phyloP scores from a whole-genome alignment of 164 flowering plant species.

The Umbellularia californica region DNA sequence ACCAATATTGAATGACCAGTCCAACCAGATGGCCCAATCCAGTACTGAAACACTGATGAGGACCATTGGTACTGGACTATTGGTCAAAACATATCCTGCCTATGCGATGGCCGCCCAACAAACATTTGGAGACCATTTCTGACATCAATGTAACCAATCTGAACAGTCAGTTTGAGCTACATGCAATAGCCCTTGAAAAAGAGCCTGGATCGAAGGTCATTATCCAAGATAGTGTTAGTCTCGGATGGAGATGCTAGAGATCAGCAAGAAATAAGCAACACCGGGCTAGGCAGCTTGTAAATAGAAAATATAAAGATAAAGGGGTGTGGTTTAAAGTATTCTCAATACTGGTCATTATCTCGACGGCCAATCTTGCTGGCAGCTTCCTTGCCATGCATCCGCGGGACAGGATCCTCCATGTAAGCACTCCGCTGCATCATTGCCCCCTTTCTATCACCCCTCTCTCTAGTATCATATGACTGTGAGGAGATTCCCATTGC shows the following conservation, averaged over 20 bases:
- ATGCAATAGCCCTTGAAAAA: neutral
- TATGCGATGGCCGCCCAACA: neutral
- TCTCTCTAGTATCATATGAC: conserved; percentile 76
- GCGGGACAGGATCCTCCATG: conserved; percentile 59
- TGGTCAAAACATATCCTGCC: neutral
- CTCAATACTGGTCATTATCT: conserved; percentile 91
- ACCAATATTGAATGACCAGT: too few species aligned
- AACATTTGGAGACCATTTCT: neutral
- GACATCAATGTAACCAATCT: neutral
- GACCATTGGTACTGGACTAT: neutral
- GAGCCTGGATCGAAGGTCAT: neutral
- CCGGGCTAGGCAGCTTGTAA: neutral
- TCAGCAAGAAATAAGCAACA: neutral
- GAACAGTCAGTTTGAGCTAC: neutral
- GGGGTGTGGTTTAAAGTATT: neutral
- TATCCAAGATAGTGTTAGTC: neutral
- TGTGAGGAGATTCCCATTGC: conserved; percentile 54
- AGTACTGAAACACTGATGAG: too few species aligned
- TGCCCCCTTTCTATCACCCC: conserved; percentile 71
- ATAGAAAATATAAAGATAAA: neutral
- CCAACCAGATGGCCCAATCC: too few species aligned
- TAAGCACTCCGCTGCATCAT: conserved; percentile 61
- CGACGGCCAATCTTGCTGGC: conserved; percentile 68
- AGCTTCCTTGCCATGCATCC: conserved; percentile 77
- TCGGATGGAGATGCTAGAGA: neutral